Evolutionary conservation across 2,329 filamentous ascomycete genomes (phyloP), one percentile per base, ranked within the genome.

Genomic region (Incumbomyces delicatus): DNA sequence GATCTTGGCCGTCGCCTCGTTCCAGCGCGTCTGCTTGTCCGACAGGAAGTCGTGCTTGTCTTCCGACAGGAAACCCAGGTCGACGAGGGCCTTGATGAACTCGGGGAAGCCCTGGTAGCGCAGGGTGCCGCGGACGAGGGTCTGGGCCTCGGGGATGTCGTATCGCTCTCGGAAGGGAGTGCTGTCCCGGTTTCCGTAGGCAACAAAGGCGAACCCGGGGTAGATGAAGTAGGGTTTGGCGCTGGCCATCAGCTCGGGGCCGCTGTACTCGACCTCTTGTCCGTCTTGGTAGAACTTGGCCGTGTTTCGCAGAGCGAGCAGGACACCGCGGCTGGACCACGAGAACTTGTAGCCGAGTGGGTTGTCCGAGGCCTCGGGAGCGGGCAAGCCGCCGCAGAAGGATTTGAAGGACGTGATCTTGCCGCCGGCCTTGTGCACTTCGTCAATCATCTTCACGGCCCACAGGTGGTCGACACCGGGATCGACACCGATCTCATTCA

Each of bases 281-380:
- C 88, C 88, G 56, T 86, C 83, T 66, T 88, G 71, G 69, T 81
- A 90, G 73, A 80, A 89, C 58, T 77, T 87, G 60, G 86, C 90
- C n/a, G 79, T 72, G 71, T 95, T 95, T 58, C 84, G 73, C 55
- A 95, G 77, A 2, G 90, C 89, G 41, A 96, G 76, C 30, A 96
- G 75, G 31, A 95, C 88, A 64, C 90, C 90, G 47, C 88, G 81
- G 53, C 81, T 79, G 29, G 81, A 82, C 74, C 80, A 83, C 5
- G 82, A 87, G 75, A 94, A 92, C 69, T 94, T 95, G 78, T 94
- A 95, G 40, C 89, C 88, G 13, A 95, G 75, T 22, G 89, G 88
- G 73, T 95, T 95, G 67, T 84, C 84, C 6, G 85, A 46, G 36
- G 44, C 49, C 46, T 58, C 53, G 3, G 77, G 50, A 2, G 80